Evolutionary conservation across 345 rosid species (phyloP).

Genomic region (Lagerstroemia speciosa): DNA sequence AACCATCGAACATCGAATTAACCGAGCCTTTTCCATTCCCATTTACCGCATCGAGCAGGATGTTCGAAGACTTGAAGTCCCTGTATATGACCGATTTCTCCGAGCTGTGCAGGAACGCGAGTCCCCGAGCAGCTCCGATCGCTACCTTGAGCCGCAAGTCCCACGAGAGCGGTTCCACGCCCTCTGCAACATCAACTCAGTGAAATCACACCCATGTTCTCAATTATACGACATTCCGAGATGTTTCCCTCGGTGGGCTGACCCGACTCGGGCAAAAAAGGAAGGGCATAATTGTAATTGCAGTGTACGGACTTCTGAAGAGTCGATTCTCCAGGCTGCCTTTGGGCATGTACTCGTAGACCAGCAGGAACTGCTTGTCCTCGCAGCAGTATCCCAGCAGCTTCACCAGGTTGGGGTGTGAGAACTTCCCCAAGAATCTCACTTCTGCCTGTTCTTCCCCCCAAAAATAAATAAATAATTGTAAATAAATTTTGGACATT

Average conservation of each 20-base stretch:
- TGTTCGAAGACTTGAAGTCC: conserved; percentile 83
- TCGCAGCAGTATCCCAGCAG: conserved; percentile 83
- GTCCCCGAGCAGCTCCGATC: conserved; percentile 74
- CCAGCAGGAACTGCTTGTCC: conserved; percentile 54
- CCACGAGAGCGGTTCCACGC: conserved; percentile 59
- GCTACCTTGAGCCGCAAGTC: conserved; percentile 50
- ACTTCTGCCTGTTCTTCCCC: conserved; percentile 84
- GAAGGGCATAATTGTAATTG: background rate
- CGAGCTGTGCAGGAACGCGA: conserved; percentile 58
- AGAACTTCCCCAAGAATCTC: conserved; percentile 63
- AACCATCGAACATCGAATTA: too few species aligned
- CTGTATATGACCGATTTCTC: conserved; percentile 77
- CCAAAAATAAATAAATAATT: background rate
- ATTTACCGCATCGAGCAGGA: conserved; percentile 64
- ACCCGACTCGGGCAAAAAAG: too few species aligned
- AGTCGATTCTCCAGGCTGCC: conserved; percentile 80
- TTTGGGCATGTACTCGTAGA: conserved; percentile 61
- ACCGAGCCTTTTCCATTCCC: background rate
- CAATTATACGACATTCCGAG: too few species aligned
- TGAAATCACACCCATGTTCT: too few species aligned
- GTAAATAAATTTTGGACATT: too few species aligned
- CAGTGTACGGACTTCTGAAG: conserved; percentile 43
- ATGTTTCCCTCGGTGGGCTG: too few species aligned
- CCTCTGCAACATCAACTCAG: conserved; percentile 23
- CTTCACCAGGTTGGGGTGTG: conserved; percentile 75